Evolutionary conservation across 306 rosid genomes (phyloP).

Genomic region (Canavalia ensiformis): DNA sequence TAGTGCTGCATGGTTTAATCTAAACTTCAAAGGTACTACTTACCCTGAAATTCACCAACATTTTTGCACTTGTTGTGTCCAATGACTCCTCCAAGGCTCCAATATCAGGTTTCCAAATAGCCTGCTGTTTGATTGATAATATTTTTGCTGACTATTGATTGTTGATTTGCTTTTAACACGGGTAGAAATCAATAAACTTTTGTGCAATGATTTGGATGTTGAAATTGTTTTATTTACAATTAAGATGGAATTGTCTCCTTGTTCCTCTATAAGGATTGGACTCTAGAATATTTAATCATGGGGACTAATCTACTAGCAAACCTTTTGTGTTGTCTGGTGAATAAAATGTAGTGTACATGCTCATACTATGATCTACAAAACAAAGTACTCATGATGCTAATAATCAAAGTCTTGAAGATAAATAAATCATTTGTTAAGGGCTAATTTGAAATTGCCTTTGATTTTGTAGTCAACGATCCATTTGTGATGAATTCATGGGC

Average conservation of each 20-base stretch:
- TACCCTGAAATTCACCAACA: neutral
- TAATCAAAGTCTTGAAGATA: neutral
- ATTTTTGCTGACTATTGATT: neutral
- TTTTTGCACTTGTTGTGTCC: neutral
- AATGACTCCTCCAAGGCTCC: constrained; percentile 3
- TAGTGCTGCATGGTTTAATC: constrained; percentile 18
- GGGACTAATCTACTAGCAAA: neutral
- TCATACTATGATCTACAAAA: neutral
- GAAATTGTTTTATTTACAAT: neutral
- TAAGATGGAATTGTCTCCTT: neutral
- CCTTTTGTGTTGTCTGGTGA: constrained; percentile 12
- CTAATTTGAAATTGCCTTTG: constrained; percentile 27
- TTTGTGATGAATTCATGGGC: constrained; percentile 95
- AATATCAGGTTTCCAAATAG: neutral
- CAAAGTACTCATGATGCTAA: neutral
- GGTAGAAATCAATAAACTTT: neutral
- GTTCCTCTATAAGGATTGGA: neutral
- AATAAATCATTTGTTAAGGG: neutral
- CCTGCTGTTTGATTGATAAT: neutral
- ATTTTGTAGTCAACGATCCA: constrained; percentile 84
- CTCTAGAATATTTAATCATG: neutral
- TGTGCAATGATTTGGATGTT: neutral
- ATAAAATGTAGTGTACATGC: neutral
- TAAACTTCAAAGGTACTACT: neutral
- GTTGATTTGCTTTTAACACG: neutral